Base-by-base conservation (phyloP, 1,139 yeast genomes). In the Blastobotrys proliferans region DNA sequence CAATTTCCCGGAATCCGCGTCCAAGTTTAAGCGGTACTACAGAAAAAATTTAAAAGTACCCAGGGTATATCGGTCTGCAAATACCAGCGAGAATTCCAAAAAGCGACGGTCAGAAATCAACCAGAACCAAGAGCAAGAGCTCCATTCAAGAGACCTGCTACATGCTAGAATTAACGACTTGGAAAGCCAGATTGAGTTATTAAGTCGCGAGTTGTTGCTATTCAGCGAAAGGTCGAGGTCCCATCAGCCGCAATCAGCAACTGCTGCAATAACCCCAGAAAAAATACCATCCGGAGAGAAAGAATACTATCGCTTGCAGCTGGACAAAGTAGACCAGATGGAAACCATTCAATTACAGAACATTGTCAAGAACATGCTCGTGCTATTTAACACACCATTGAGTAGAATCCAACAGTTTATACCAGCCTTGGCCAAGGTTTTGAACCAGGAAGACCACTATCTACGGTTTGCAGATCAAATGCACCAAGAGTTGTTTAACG, bases 291-390 rank as follows among this genome's bases (percentile, higher is more conserved):
- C 22, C n/a, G 44, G 44, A 16, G 31, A 29, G 10, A 17, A 43
- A 11, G 46, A 43, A n/a, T 43, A 43, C 24, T 36, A 43, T 17
- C 35, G 46, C n/a, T 22, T 43, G n/a, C 41, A 40, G 35, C 31
- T 43, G 17, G 41, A 43, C 30, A 32, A 31, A 14, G 43, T 39
- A 4, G 46, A 43, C 24, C 38, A 31, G 6, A 14, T 35, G 13
- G 37, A 40, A 13, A 13, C 33, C 4, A 31, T 40, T 3, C 36
- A 43, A 24, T 35, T 43, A 3, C 43, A 38, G 2, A 39, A 43
- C 16, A 39, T 43, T n/a, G 46, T 43, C 13, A 43, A 43, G 29
- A 43, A 43, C 34, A 43, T 40, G 41, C 30, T 43, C 17, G 27
- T 43, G 16, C 22, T 43, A 2, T 36, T 43, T 27, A 39, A 43